Evolutionary conservation across 2,329 filamentous ascomycete species (phyloP).

Genomic region (Penicillium sumatraense): DNA sequence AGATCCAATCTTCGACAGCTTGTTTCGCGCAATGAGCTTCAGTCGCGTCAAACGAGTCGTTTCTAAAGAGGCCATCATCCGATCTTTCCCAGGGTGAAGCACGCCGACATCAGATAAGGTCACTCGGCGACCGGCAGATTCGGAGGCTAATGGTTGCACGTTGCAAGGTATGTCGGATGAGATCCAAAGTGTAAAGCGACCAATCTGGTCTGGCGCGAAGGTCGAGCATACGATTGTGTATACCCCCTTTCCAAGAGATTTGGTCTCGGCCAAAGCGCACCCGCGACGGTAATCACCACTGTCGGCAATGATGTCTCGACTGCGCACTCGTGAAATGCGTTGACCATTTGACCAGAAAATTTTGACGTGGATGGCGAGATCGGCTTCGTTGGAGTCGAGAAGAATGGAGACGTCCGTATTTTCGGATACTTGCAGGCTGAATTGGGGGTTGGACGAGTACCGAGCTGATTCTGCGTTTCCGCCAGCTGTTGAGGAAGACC

Average conservation of each 20-base stretch:
- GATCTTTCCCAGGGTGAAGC: slow-evolving; percentile 59
- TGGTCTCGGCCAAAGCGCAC: slow-evolving; percentile 70
- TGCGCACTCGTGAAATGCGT: slow-evolving; percentile 70
- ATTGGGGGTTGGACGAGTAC: slow-evolving; percentile 90
- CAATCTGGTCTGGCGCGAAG: slow-evolving; percentile 79
- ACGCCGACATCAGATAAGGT: slow-evolving; percentile 51
- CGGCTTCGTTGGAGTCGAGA: slow-evolving; percentile 68
- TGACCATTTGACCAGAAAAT: slow-evolving; percentile 77
- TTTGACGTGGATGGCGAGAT: slow-evolving; percentile 81
- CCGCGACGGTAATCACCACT: slow-evolving; percentile 89
- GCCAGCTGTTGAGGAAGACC: slow-evolving; percentile 80
- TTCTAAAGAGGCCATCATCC: slow-evolving; percentile 57
- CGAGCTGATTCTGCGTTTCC: slow-evolving; percentile 77
- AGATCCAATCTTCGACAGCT: slow-evolving; percentile 46
- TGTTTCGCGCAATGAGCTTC: slow-evolving; percentile 59
- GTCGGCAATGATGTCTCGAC: slow-evolving; percentile 76
- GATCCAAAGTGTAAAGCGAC: slow-evolving; percentile 75
- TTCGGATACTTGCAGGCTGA: slow-evolving; percentile 63
- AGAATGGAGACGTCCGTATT: slow-evolving; percentile 71
- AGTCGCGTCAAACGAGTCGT: slow-evolving; percentile 63
- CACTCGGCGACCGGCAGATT: slow-evolving; percentile 75
- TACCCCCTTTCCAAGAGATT: slow-evolving; percentile 66
- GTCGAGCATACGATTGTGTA: slow-evolving; percentile 93
- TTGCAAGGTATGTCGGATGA: slow-evolving; percentile 61
- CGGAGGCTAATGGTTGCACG: slow-evolving; percentile 67